These are phyloP conservation scores for Citrus glauca DNA, from an alignment of 345 rosid species.

Conservation along the genomic window DNA sequence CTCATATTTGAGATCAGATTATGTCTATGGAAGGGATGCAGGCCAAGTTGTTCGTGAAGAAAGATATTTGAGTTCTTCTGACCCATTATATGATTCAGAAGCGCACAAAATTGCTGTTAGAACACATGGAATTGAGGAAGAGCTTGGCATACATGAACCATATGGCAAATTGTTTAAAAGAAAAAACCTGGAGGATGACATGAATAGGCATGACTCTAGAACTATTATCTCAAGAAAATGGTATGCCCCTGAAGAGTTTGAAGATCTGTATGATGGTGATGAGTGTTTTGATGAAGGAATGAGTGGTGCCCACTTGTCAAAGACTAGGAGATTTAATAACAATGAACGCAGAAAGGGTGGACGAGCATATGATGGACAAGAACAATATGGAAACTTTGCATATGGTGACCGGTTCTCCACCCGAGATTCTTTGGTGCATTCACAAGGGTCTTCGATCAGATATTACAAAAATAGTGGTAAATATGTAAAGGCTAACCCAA, in stretches of 20 bases:
- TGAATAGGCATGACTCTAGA: constrained; percentile 23
- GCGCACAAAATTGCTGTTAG: constrained; percentile 24
- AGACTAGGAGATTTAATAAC: constrained; percentile 23
- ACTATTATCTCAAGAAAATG: constrained; percentile 29
- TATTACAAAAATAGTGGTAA: constrained; percentile 31
- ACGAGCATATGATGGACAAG: constrained; percentile 30
- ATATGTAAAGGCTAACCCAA: constrained; percentile 27
- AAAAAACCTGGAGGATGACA: constrained; percentile 30
- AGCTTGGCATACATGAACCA: constrained; percentile 21
- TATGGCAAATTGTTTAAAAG: constrained; percentile 32
- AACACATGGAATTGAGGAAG: constrained; percentile 35
- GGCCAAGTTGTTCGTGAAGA: constrained; percentile 33
- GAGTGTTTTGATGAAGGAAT: constrained; percentile 39
- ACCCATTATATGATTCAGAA: constrained; percentile 27
- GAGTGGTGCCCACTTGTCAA: constrained; percentile 22
- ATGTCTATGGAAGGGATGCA: constrained; percentile 38
- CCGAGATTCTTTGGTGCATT: constrained; percentile 29
- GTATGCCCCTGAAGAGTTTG: constrained; percentile 28
- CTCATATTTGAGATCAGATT: constrained; percentile 36
- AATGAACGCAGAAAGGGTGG: constrained; percentile 30
- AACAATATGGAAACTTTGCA: constrained; percentile 23
- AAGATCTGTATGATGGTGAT: constrained; percentile 29
- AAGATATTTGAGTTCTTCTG: constrained; percentile 23
- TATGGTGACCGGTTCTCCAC: constrained; percentile 30
- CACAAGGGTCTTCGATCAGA: constrained; percentile 29